Conservation (phyloP, 371 early-diverging fungal genomes). For the Mortierella sp. region DNA sequence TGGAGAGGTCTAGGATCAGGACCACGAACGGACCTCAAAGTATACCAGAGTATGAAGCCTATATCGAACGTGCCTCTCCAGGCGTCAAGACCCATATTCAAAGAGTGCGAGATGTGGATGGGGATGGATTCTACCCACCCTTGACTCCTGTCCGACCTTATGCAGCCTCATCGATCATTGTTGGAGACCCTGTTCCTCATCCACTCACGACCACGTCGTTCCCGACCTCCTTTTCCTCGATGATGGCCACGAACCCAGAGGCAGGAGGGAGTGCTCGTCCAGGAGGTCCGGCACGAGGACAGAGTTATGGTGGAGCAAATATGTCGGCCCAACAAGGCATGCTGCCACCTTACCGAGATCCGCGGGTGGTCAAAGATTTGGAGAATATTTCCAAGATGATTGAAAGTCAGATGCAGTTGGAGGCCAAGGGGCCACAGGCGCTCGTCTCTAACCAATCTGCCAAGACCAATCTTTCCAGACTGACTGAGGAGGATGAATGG, state of each 20-base stretch:
- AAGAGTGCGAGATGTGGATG: slow-evolving; percentile 8
- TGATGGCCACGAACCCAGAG: neutral
- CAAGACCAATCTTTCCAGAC: too few species aligned
- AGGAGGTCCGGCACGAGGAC: neutral
- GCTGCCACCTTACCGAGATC: slow-evolving; percentile 20
- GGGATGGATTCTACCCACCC: slow-evolving; percentile 23
- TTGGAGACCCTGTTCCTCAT: slow-evolving; percentile 19
- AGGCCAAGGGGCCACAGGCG: slow-evolving; percentile 35
- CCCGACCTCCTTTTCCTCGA: slow-evolving; percentile 18
- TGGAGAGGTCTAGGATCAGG: too few species aligned
- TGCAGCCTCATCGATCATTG: slow-evolving; percentile 20
- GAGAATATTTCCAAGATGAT: slow-evolving; percentile 35
- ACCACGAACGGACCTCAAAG: slow-evolving; percentile 21
- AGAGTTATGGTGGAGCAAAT: neutral
- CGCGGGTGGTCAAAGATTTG: slow-evolving; percentile 30
- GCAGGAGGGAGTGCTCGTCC: neutral
- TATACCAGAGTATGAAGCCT: slow-evolving; percentile 39
- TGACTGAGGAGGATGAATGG: too few species aligned
- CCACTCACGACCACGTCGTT: slow-evolving; percentile 1
- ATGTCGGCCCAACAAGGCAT: neutral
- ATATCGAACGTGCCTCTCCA: slow-evolving; percentile 28
- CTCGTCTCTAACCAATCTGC: slow-evolving; percentile 7
- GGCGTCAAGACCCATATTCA: slow-evolving; percentile 18
- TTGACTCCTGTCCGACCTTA: slow-evolving; percentile 18
- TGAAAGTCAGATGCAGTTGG: slow-evolving; percentile 10